Conservation (phyloP, 2,329 filamentous ascomycete species). For the Trichoderma koningiopsis region DNA sequence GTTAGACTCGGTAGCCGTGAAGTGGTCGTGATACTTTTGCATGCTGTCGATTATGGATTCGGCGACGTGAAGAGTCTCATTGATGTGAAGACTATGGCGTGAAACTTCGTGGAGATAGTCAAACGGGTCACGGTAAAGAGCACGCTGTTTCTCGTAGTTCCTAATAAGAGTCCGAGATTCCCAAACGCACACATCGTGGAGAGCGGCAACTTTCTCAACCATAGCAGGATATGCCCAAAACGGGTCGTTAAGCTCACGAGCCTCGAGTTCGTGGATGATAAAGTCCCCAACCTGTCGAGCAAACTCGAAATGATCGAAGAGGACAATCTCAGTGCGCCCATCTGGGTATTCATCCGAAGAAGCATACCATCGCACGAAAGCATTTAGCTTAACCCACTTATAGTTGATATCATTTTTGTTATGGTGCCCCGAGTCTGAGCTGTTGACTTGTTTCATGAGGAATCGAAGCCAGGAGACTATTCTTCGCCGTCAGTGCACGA, state of each 20-base stretch:
- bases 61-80: conserved; percentile 45
- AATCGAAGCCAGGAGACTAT: conserved; percentile 41
- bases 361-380: conserved; percentile 35
- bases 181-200: conserved; percentile 46
- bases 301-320: conserved; percentile 36
- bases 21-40: conserved; percentile 35
- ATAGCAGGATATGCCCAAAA: conserved; percentile 43
- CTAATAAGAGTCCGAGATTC: conserved; percentile 41
- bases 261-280: conserved; percentile 1
- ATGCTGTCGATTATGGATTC: conserved; percentile 39
- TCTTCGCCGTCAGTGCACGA: neutral
- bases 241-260: conserved; percentile 32
- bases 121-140: conserved; percentile 33
- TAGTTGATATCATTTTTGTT: conserved; percentile 29
- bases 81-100: conserved; percentile 48
- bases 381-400: conserved; percentile 42
- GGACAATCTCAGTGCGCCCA: conserved; percentile 35
- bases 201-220: conserved; percentile 35
- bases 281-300: neutral
- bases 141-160: conserved; percentile 35
- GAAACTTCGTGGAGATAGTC: conserved; percentile 44
- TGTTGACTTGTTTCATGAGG: conserved; percentile 35
- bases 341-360: neutral
- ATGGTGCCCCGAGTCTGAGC: neutral
- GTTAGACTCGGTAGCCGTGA: conserved; percentile 18